Evolutionary conservation across 345 rosid genomes (phyloP).

Genomic region (Lepidium sativum): DNA sequence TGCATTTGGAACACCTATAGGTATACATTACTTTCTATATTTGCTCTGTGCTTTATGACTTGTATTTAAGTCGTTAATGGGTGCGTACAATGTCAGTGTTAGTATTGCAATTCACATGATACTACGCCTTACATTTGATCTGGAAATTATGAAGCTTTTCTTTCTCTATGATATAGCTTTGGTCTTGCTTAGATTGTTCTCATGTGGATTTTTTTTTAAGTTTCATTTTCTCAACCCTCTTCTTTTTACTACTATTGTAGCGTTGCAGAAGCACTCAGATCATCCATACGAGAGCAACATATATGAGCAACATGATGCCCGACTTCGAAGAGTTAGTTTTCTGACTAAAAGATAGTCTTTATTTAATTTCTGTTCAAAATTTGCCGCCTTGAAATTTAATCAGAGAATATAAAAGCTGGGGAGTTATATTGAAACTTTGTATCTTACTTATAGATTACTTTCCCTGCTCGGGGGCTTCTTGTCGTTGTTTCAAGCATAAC

Average conservation of each 20-base stretch:
- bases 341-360: constrained; percentile 20
- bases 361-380: not conserved
- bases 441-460: not conserved
- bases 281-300: constrained; percentile 56
- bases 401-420: not conserved
- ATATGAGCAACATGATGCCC: constrained; percentile 46
- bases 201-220: not conserved
- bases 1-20: constrained; percentile 83
- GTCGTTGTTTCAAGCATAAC: not conserved
- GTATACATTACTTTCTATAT: constrained; percentile 34
- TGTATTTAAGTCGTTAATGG: not conserved
- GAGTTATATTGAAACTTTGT: not conserved
- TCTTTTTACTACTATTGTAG: constrained; percentile 25
- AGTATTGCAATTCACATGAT: not conserved
- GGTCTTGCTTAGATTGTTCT: not conserved
- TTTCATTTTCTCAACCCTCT: not conserved
- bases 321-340: constrained; percentile 60
- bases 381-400: not conserved
- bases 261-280: constrained; percentile 40
- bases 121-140: too few species aligned
- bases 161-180: not conserved
- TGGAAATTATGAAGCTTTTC: not conserved
- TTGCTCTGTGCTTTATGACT: not conserved
- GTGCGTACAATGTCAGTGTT: not conserved
- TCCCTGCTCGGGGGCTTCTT: not conserved